Conservation (phyloP, 108 stramenopile species). For the Nitzschia sp. region DNA sequence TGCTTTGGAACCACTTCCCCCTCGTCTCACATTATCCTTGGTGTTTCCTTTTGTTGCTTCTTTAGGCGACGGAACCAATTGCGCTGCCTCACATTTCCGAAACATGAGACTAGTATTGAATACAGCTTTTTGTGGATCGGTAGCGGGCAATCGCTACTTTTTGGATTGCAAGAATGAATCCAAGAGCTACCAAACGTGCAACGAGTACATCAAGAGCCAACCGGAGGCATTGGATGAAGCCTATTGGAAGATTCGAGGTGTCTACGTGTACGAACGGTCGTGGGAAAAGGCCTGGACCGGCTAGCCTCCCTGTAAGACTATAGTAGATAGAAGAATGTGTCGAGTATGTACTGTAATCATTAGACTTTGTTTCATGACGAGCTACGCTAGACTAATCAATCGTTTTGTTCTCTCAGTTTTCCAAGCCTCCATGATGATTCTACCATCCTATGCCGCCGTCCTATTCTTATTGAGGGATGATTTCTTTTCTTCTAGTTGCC, state of each 20-base stretch:
- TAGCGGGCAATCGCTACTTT: slow-evolving; percentile 80
- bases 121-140: slow-evolving; percentile 86
- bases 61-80: slow-evolving; percentile 68
- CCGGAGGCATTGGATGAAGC: slow-evolving; percentile 76
- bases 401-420: too few species aligned
- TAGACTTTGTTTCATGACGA: too few species aligned
- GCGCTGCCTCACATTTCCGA: slow-evolving; percentile 71
- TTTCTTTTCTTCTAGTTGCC: slow-evolving; percentile 14
- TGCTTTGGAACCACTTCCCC: background rate
- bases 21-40: slow-evolving; percentile 5
- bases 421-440: too few species aligned
- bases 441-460: too few species aligned
- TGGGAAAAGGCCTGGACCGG: slow-evolving; percentile 41
- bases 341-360: too few species aligned
- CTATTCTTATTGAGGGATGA: too few species aligned
- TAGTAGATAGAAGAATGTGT: too few species aligned
- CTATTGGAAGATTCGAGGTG: slow-evolving; percentile 88
- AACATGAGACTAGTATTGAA: slow-evolving; percentile 90
- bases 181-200: slow-evolving; percentile 63
- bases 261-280: slow-evolving; percentile 83
- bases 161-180: slow-evolving; percentile 69
- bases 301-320: too few species aligned
- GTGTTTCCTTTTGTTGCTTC: too few species aligned
- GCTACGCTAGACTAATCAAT: too few species aligned
- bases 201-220: slow-evolving; percentile 75